These are phyloP conservation scores for Silene uniflora DNA, from an alignment of 148 eudicot genomes.

Conservation along the genomic window DNA sequence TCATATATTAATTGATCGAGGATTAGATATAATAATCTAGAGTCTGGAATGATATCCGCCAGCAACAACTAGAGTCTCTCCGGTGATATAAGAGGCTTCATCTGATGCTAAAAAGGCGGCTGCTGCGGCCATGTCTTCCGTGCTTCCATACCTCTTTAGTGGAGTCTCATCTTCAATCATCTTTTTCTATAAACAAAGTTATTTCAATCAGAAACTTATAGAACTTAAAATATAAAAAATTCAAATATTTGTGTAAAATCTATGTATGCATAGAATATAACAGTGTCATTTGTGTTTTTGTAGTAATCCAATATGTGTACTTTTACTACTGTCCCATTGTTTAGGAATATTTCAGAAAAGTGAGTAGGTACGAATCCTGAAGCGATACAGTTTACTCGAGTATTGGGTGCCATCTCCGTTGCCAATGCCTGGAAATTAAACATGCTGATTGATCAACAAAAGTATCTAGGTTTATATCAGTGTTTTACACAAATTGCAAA, in stretches of 20 bases:
- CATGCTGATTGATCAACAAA: too few species aligned
- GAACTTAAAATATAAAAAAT: background rate
- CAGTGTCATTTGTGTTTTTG: too few species aligned
- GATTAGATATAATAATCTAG: constrained; percentile 5
- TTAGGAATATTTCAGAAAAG: constrained; percentile 42
- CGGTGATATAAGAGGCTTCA: constrained; percentile 60
- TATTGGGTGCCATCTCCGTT: constrained; percentile 62
- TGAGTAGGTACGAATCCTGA: constrained; percentile 80
- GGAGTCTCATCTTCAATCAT: constrained; percentile 10
- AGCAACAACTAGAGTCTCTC: constrained; percentile 70
- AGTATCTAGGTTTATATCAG: too few species aligned
- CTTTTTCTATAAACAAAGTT: too few species aligned
- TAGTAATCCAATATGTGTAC: constrained; percentile 2
- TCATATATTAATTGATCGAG: too few species aligned
- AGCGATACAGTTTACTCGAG: constrained; percentile 78
- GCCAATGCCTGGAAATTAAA: constrained; percentile 11
- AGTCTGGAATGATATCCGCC: constrained; percentile 76
- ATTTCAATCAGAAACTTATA: too few species aligned
- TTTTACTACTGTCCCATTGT: constrained; percentile 35
- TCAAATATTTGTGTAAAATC: background rate
- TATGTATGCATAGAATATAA: too few species aligned
- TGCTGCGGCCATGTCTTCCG: constrained; percentile 81
- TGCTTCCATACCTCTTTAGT: constrained; percentile 61
- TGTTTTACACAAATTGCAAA: too few species aligned
- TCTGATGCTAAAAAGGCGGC: background rate